phyloP scores from a whole-genome alignment of 495 filamentous ascomycete genomes.

The Xylaria curta region DNA sequence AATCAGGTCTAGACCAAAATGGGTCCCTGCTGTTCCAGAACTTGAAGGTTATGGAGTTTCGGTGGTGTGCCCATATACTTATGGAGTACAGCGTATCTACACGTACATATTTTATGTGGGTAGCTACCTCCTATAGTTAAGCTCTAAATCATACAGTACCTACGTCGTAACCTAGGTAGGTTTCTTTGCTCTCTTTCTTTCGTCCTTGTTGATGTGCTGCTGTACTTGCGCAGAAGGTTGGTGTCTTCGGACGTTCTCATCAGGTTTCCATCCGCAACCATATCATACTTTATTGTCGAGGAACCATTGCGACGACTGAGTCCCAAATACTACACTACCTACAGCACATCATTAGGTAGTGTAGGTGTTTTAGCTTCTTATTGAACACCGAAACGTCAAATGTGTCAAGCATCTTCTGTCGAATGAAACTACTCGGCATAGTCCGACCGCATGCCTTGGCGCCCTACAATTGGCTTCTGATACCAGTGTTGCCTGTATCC shows the following conservation, averaged over 20 bases:
- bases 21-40: slow-evolving; percentile 18
- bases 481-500: slow-evolving; percentile 7
- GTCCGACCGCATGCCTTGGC: slow-evolving; percentile 28
- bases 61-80: neutral
- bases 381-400: slow-evolving; percentile 18
- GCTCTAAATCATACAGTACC: neutral
- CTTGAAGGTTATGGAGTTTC: neutral
- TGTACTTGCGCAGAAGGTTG: neutral
- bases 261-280: neutral
- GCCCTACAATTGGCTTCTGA: slow-evolving; percentile 9
- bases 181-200: neutral
- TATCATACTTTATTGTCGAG: neutral
- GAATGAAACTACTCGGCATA: slow-evolving; percentile 20
- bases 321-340: neutral
- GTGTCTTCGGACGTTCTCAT: neutral
- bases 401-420: slow-evolving; percentile 23
- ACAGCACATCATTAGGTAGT: neutral
- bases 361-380: neutral
- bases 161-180: neutral
- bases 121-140: neutral
- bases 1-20: slow-evolving; percentile 22
- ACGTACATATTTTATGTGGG: neutral
- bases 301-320: neutral
- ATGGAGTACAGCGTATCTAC: neutral
- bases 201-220: neutral